Evolutionary conservation across 441 rosid genomes (phyloP), one percentile per base, ranked within the genome.

Genomic region (Bocquillonia castaneifolia): DNA sequence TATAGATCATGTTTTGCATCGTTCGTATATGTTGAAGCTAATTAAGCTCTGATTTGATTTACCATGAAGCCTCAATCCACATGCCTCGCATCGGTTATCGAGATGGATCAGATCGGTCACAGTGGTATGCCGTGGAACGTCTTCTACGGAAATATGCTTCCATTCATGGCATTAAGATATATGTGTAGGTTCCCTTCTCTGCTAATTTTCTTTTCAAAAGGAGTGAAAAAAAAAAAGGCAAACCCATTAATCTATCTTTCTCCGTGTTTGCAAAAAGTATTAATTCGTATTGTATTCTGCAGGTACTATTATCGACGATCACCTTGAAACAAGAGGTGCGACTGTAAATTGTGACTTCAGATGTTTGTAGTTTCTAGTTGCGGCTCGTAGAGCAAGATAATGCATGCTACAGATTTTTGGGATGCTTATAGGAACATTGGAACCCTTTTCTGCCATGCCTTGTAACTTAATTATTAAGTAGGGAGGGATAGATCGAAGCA

Each of bases 31-130:
- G 26, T 69, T 26, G 59, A 56, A 31, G 45, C 34, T 6, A 64
- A 54, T 69, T 29, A 14, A 45, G 0, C 7, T 29, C 22, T 48
- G 17, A 31, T 48, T n/a, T 59, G 12, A 1, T 28, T 36, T 73
- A 55, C 47, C 3, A 29, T 63, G 64, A 63, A 93, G 97, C 90
- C 66, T 90, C 96, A 7, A 81, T 93, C 29, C 94, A 93, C 86
- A 87, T 93, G 97, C 96, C 98, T 6, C 89, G 94, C 13, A 85
- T 93, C 48, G 90, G 92, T 37, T 89, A 87, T 74, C 87, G 70
- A 78, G 96, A 86, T 69, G 89, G 84, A 76, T 84, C 93, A 65
- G 88, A 84, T 69, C 83, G 86, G 37, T 84, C 96, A 7, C 92
- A 84, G 73, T 90, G 98, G 98, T 93, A 93, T 68, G 74, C 86